Evolutionary conservation across 2,329 filamentous ascomycete genomes (phyloP).

Genomic region (Botryotinia globosa): DNA sequence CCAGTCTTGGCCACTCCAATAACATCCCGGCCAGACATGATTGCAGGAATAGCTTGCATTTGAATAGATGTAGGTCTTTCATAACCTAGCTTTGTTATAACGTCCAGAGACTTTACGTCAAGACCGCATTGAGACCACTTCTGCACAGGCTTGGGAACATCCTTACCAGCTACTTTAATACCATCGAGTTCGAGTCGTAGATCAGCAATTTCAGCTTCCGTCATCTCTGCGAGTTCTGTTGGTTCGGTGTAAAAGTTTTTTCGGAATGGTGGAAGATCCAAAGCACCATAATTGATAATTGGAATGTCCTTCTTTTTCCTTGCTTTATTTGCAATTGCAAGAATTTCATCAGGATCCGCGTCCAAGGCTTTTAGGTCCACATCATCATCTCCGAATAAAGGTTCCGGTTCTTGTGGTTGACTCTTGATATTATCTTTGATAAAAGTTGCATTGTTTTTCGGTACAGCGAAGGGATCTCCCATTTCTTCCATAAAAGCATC

Average conservation of each 20-base stretch:
- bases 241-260: slow-evolving; percentile 97
- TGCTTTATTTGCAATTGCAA: slow-evolving; percentile 56
- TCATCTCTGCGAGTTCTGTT: slow-evolving; percentile 76
- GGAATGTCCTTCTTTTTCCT: slow-evolving; percentile 96
- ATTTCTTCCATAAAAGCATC: slow-evolving; percentile 90
- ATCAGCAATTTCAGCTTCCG: slow-evolving; percentile 77
- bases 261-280: slow-evolving; percentile 79
- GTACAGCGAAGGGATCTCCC: slow-evolving; percentile 48
- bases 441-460: slow-evolving; percentile 37
- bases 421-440: slow-evolving; percentile 42
- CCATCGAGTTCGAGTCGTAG: slow-evolving; percentile 86
- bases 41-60: slow-evolving; percentile 87
- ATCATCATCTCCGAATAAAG: slow-evolving; percentile 88
- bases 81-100: slow-evolving; percentile 77
- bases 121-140: slow-evolving; percentile 97
- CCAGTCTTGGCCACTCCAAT: slow-evolving; percentile 97
- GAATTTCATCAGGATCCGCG: slow-evolving; percentile 60
- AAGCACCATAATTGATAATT: slow-evolving; percentile 77
- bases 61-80: slow-evolving; percentile 92
- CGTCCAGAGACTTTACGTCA: slow-evolving; percentile 80
- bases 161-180: slow-evolving; percentile 86
- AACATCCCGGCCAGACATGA: slow-evolving; percentile 94
- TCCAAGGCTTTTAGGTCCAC: slow-evolving; percentile 61
- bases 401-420: slow-evolving; percentile 67
- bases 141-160: slow-evolving; percentile 88